phyloP scores from a whole-genome alignment of 805 yeast species.

The Saturnispora silvae region DNA sequence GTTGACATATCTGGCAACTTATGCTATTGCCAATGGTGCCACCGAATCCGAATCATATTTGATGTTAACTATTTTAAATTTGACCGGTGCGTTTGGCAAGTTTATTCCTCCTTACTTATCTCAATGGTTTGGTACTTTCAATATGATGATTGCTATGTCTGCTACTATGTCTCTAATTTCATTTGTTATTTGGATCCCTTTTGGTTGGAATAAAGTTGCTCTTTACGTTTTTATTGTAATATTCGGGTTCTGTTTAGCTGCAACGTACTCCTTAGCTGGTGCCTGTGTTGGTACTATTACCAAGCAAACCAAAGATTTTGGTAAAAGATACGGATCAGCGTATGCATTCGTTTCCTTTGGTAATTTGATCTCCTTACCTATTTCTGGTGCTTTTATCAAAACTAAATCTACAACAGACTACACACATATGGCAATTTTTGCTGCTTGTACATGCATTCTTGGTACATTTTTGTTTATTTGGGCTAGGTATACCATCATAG shows the following conservation, averaged over 20 bases:
- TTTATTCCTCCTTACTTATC: constrained; percentile 26
- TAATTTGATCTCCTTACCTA: constrained; percentile 37
- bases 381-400: constrained; percentile 30
- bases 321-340: constrained; percentile 58
- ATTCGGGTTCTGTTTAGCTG: constrained; percentile 48
- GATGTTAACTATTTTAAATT: constrained; percentile 36
- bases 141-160: constrained; percentile 39
- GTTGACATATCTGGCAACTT: constrained; percentile 43
- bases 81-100: constrained; percentile 32
- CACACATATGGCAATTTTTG: constrained; percentile 27
- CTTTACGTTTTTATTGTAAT: constrained; percentile 42
- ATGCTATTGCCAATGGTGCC: constrained; percentile 38
- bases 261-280: constrained; percentile 52
- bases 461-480: constrained; percentile 31
- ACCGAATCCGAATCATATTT: constrained; percentile 33
- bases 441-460: constrained; percentile 13
- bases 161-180: constrained; percentile 36
- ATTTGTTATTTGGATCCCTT: constrained; percentile 55
- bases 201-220: constrained; percentile 33
- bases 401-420: constrained; percentile 26
- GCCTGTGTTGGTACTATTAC: constrained; percentile 53
- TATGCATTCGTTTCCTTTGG: constrained; percentile 48
- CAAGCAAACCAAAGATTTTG: constrained; percentile 44
- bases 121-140: constrained; percentile 38
- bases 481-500: constrained; percentile 38